Evolutionary conservation across 331 rosid genomes (phyloP), one percentile per base, ranked within the genome.

Genomic region (Quercus phellos): DNA sequence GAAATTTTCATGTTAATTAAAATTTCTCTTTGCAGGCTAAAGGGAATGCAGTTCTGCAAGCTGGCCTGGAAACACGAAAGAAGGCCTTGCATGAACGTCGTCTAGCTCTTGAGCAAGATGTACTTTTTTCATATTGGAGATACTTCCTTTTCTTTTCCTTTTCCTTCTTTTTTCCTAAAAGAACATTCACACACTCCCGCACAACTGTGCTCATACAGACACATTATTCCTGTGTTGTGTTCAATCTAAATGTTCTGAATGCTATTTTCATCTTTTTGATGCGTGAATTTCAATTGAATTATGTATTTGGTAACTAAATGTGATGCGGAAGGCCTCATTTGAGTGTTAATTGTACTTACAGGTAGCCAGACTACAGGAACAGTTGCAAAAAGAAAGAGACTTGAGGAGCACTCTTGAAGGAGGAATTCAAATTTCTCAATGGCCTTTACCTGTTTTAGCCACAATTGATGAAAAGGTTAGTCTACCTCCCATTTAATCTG

Each of bases 91-190:
- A 58, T 18, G 94, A 87, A 81, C 98, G 86, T 79, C 98, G 89
- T 54, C 80, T 77, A 70, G 90, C 89, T 80, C 99, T 95, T 14
- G 90, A 88, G 89, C 91, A 90, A 83, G 98, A 93, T 74, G 99
- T 95, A 89, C 53, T 73, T 83, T 73, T 83, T 55, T 76, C 70
- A 74, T 60, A 58, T 51, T 66, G 53, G 61, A 80, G 61, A 46
- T 46, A 58, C 59, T n/a, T 51, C 69, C n/a, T 51, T 51, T 74
- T 69, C 55, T 75, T 73, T 56, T 72, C 43, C 55, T 75, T 73
- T 56, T 72, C 43, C 54, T 55, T 58, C 17, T 43, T 17, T 63
- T 68, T 30, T 70, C n/a, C 68, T 12, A 22, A 59, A 22, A 61
- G 42, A 27, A 29, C 21, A 14, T 32, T 7, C 35, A 30, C n/a